phyloP scores from a whole-genome alignment of 768 basidiomycete species.

The Crepidotus variabilis region DNA sequence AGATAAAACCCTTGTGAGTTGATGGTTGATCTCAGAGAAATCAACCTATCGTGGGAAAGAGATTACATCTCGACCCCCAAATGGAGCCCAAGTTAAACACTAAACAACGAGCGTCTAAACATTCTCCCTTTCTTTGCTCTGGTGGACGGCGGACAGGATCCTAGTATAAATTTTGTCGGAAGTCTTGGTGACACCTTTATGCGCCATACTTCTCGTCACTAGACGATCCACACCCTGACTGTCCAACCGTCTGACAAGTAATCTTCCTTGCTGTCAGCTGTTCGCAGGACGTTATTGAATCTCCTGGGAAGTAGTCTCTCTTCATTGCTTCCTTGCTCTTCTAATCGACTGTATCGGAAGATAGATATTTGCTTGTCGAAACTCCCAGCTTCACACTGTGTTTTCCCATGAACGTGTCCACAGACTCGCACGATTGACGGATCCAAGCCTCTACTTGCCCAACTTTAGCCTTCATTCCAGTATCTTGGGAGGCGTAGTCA shows the following conservation, averaged over 20 bases:
- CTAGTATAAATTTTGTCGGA: no score
- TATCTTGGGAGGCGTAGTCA: neutral
- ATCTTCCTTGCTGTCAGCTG: neutral
- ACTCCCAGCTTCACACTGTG: neutral
- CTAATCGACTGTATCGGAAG: neutral
- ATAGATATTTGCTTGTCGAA: neutral
- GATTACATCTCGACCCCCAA: no score
- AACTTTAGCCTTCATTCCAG: neutral
- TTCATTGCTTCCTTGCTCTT: neutral
- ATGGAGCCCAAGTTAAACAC: no score
- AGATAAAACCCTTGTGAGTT: no score
- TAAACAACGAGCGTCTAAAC: no score
- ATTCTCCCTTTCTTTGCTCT: no score
- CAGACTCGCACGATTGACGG: neutral
- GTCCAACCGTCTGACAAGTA: neutral
- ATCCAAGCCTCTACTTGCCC: neutral
- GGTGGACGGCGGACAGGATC: no score
- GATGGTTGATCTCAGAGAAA: no score
- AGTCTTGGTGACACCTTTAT: neutral
- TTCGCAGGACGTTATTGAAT: neutral
- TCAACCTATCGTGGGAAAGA: no score
- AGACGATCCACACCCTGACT: neutral
- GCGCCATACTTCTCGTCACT: neutral
- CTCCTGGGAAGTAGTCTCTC: neutral
- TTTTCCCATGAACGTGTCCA: neutral